Evolutionary conservation across 768 basidiomycete genomes (phyloP), one percentile per base, ranked within the genome.

Genomic region (Amanita pseudoporphyria): DNA sequence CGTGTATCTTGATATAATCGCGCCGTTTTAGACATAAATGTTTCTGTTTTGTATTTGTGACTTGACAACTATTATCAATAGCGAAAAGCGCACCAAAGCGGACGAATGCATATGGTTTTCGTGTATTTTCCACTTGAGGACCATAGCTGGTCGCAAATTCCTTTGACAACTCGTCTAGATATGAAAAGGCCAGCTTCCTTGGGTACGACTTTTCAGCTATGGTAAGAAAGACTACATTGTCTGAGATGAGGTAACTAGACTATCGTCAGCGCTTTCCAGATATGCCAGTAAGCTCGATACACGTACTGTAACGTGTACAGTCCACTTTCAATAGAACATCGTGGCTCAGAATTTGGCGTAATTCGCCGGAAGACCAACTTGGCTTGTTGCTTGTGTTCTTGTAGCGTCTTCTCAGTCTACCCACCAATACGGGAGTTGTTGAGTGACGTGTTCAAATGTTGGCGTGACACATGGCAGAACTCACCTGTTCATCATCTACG

Each of bases 81-180:
- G 18, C 18, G 38, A 36, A 42, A 28, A 35, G 54, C 88, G 56
- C 59, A 94, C 93, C 93, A 59, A 99, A 99, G 41, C 96, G 93
- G 52, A 98, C 87, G 62, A 98, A 98, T 21, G 96, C 95, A 64
- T 99, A 99, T n/a, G 96, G 96, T 65, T 95, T 91, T 55, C 91
- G 79, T 14, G 87, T 86, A 14, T 79, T 76, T 59, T 97, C 95
- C 16, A 98, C 90, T 65, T 92, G 95, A 5, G 88, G 74, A 9
- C 92, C 96, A 65, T 98, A 99, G 5, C 87, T 87, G 45, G 80
- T 79, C 33, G 85, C 78, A 62, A 99, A 99, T 67, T 99, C 96
- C 61, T 96, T 98, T 19, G 89, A 87, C 38, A 99, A 75, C 67
- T 99, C 96, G 57, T 97, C 93, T 43, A 99, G 78, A 67, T 92